A percentile compares a stretch with the other conserved stretches of the same genome.
phyloP scores from a whole-genome alignment of 1,284 basidiomycete genomes.

The Leccinum solheimii region DNA sequence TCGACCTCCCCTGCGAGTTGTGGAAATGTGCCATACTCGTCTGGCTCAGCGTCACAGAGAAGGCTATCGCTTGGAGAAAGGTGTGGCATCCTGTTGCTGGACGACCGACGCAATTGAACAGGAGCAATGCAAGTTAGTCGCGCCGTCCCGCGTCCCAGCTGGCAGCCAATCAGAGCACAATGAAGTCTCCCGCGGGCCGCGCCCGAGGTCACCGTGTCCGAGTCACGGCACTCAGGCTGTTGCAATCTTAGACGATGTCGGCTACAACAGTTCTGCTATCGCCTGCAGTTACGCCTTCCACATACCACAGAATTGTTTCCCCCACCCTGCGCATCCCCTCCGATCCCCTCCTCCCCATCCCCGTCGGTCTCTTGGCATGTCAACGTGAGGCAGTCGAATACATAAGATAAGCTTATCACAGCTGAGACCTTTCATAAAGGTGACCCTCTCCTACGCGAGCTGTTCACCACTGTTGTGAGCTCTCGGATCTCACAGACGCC shows the following conservation, averaged over 20 bases:
- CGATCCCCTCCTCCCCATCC: constrained; percentile 51
- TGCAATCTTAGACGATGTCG: constrained; percentile 28
- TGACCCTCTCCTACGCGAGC: constrained; percentile 60
- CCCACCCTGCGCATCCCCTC: constrained; percentile 54
- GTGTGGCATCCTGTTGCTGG: neutral
- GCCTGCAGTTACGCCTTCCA: constrained; percentile 44
- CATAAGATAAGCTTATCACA: constrained; percentile 10
- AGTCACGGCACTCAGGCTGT: too few relatives aligned
- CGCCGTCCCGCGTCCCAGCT: too few relatives aligned
- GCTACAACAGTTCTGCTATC: constrained; percentile 36
- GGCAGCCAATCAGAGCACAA: too few relatives aligned
- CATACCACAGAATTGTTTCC: constrained; percentile 66
- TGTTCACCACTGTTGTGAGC: constrained; percentile 56
- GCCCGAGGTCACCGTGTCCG: too few relatives aligned
- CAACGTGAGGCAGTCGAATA: constrained; percentile 52
- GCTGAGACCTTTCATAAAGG: constrained; percentile 41
- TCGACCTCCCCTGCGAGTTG: constrained; percentile 26
- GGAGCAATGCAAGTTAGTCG: neutral
- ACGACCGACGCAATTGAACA: neutral
- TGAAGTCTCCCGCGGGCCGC: too few relatives aligned
- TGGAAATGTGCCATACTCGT: constrained; percentile 12
- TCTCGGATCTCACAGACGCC: constrained; percentile 45
- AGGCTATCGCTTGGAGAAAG: neutral
- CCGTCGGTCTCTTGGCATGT: constrained; percentile 71
- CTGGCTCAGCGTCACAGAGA: neutral